Conservation (phyloP, 805 yeast species). For the Barnettozyma californica region DNA sequence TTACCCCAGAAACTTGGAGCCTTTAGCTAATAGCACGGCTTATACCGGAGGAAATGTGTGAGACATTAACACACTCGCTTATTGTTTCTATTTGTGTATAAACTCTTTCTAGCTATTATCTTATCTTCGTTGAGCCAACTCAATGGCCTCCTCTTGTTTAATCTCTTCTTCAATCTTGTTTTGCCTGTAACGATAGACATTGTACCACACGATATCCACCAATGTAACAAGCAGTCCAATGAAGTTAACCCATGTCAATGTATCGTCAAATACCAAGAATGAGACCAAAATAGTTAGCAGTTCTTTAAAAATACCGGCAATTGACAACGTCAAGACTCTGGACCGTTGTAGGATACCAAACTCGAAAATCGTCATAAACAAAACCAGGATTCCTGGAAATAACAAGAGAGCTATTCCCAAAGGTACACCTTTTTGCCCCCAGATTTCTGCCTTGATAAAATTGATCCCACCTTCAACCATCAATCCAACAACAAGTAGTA, state of each 20-base stretch:
- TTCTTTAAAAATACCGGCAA: conserved; percentile 93
- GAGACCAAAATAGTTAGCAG: conserved; percentile 73
- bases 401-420: conserved; percentile 54
- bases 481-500: conserved; percentile 57
- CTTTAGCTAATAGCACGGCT: too few relatives aligned
- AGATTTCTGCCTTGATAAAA: conserved; percentile 51
- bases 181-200: conserved; percentile 48
- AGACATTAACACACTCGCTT: neutral
- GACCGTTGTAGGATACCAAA: conserved; percentile 78
- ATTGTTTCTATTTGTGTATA: neutral
- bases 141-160: conserved; percentile 1
- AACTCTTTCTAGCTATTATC: neutral
- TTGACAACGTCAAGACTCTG: conserved; percentile 77
- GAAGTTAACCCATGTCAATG: conserved; percentile 58
- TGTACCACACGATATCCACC: conserved; percentile 78
- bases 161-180: conserved; percentile 7
- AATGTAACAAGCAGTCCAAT: conserved; percentile 74
- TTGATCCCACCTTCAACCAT: conserved; percentile 60
- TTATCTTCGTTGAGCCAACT: neutral
- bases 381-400: conserved; percentile 84
- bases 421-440: conserved; percentile 56
- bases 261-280: conserved; percentile 67
- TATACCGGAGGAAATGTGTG: neutral
- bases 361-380: conserved; percentile 85
- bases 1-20: too few relatives aligned